phyloP scores from a whole-genome alignment of 1,139 yeast genomes.

The Scheffersomyces lignicola region DNA sequence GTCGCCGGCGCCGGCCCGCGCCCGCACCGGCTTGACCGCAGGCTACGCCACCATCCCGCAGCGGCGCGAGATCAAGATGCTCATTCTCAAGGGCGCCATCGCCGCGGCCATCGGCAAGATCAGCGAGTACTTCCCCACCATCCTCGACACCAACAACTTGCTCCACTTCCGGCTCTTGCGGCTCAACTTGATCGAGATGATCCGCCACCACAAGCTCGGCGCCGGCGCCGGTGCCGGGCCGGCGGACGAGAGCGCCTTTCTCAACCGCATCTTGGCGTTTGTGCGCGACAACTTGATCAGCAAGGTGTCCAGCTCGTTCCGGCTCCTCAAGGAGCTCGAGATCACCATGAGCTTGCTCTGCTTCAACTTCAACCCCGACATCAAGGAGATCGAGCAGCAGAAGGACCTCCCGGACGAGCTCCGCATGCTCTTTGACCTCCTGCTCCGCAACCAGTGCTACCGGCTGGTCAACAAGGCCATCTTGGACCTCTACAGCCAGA shows the following conservation, averaged over 20 bases:
- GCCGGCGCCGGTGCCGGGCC: constrained; percentile 18
- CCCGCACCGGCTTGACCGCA: constrained; percentile 16
- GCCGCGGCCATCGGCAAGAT: constrained; percentile 47
- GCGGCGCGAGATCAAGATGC: constrained; percentile 48
- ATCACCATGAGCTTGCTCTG: constrained; percentile 70
- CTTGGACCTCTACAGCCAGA: constrained; percentile 24
- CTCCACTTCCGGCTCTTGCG: constrained; percentile 65
- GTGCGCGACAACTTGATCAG: constrained; percentile 60
- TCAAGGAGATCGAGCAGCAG: constrained; percentile 33
- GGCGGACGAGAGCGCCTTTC: constrained; percentile 45
- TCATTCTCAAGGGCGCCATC: constrained; percentile 51
- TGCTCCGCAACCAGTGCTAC: constrained; percentile 58
- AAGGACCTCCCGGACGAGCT: constrained; percentile 54
- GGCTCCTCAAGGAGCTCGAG: constrained; percentile 62
- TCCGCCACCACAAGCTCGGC: constrained; percentile 46
- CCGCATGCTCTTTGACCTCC: constrained; percentile 50
- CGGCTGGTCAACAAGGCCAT: constrained; percentile 57
- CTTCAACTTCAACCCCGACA: constrained; percentile 44
- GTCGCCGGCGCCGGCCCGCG: not conserved
- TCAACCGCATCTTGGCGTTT: constrained; percentile 57
- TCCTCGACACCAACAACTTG: constrained; percentile 54
- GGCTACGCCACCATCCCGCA: constrained; percentile 52
- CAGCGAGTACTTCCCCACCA: constrained; percentile 50
- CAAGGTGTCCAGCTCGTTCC: constrained; percentile 52
- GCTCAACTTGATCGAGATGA: constrained; percentile 64